These are phyloP conservation scores for Pythium angustatum DNA, from an alignment of 352 stramenopile species.

Conservation along the genomic window DNA sequence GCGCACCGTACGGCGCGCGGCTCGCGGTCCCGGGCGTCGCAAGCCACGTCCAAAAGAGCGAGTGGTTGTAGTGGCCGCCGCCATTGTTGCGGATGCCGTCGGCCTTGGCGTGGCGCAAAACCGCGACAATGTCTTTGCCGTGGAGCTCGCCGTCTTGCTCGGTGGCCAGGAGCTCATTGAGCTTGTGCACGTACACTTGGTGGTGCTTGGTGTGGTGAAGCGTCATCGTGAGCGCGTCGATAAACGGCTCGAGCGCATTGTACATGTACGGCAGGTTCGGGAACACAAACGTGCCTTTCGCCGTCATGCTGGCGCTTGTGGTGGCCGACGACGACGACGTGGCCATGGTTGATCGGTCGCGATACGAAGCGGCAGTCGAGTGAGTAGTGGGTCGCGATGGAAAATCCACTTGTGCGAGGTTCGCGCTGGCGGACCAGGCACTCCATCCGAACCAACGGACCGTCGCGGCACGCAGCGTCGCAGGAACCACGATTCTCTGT, in stretches of 20 bases:
- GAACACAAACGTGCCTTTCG: constrained; percentile 34
- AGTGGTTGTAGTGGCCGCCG: constrained; percentile 45
- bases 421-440: too few relatives aligned
- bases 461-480: too few relatives aligned
- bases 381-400: too few relatives aligned
- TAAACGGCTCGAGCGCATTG: constrained; percentile 52
- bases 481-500: too few relatives aligned
- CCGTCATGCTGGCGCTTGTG: constrained; percentile 19
- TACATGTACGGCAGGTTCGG: constrained; percentile 54
- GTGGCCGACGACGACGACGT: constrained; percentile 9
- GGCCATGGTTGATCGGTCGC: constrained; percentile 11
- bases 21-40: constrained; percentile 42
- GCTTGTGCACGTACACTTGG: constrained; percentile 42
- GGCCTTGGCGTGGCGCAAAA: constrained; percentile 38
- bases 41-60: constrained; percentile 82
- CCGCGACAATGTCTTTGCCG: constrained; percentile 36
- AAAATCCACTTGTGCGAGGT: neutral
- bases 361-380: neutral
- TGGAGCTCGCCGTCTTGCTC: constrained; percentile 38
- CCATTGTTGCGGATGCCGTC: constrained; percentile 43
- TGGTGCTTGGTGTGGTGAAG: constrained; percentile 69
- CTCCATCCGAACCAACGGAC: too few relatives aligned
- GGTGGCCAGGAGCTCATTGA: constrained; percentile 47
- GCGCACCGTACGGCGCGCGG: constrained; percentile 36
- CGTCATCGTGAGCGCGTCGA: constrained; percentile 55